These are phyloP conservation scores for Nicotiana otophora DNA, from an alignment of 257 asterid species.

Conservation along the genomic window DNA sequence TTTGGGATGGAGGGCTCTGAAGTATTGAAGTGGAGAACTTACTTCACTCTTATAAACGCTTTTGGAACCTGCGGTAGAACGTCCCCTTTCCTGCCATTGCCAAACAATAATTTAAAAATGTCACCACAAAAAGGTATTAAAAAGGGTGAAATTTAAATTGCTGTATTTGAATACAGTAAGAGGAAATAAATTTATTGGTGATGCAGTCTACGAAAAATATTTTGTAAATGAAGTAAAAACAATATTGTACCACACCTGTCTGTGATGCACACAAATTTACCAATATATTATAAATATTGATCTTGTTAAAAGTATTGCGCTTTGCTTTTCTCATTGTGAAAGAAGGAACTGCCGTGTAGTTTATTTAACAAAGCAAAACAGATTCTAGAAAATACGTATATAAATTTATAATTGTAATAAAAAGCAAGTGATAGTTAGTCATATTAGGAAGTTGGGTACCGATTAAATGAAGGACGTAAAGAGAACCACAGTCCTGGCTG, in stretches of 20 bases:
- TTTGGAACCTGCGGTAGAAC: slow-evolving; percentile 17
- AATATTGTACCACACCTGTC: neutral
- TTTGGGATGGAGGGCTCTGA: too few relatives aligned
- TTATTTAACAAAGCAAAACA: too few relatives aligned
- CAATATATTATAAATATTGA: too few relatives aligned
- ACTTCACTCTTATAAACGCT: slow-evolving; percentile 20
- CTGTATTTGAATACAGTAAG: neutral
- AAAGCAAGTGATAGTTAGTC: neutral
- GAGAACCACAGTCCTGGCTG: slow-evolving; percentile 9
- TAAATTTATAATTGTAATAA: neutral
- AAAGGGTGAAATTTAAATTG: neutral
- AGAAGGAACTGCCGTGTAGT: too few relatives aligned
- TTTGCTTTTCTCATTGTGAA: too few relatives aligned
- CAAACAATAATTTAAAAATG: neutral
- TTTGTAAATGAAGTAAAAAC: neutral
- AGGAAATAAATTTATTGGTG: neutral
- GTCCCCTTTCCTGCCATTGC: slow-evolving; percentile 15
- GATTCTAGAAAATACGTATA: too few relatives aligned
- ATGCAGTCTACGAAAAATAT: neutral
- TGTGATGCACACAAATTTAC: neutral
- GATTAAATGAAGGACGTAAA: neutral
- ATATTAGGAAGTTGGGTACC: neutral
- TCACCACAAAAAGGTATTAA: neutral
- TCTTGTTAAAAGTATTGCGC: too few relatives aligned
- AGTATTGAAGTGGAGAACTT: neutral